Evolutionary conservation across 352 stramenopile genomes (phyloP).

Genomic region (Phytophthora cajani): DNA sequence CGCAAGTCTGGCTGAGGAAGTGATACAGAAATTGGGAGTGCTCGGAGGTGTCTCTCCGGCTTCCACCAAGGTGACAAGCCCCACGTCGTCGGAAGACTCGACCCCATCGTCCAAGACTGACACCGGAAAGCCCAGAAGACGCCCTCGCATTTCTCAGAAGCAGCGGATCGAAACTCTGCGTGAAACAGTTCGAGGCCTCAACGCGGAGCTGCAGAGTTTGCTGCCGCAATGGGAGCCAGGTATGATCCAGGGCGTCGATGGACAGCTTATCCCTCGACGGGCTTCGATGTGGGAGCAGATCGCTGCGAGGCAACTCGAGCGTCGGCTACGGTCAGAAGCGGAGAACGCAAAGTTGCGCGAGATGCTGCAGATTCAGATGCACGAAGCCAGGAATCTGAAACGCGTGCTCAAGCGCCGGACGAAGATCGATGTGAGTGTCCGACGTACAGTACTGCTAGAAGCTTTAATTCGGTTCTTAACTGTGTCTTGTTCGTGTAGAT

Average conservation of each 20-base stretch:
- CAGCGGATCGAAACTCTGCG: conserved; percentile 21
- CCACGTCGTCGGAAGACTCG: conserved; percentile 12
- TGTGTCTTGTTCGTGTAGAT: conserved; percentile 14
- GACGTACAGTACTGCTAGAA: background rate
- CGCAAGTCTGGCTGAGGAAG: background rate
- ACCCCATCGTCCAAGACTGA: background rate
- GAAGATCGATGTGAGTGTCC: conserved; percentile 26
- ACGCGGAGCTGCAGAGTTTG: conserved; percentile 14
- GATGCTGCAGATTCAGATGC: conserved; percentile 37
- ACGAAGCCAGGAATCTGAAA: conserved; percentile 31
- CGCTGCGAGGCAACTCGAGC: conserved; percentile 31
- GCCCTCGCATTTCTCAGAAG: conserved; percentile 19
- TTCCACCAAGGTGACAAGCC: background rate
- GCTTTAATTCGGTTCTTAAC: background rate
- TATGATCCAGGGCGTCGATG: background rate
- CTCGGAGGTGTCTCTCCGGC: background rate
- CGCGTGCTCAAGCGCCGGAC: conserved; percentile 29
- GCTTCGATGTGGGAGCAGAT: conserved; percentile 35
- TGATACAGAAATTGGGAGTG: background rate
- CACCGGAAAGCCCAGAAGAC: conserved; percentile 7
- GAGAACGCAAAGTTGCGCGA: conserved; percentile 31
- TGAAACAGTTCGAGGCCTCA: conserved; percentile 15
- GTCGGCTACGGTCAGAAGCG: conserved; percentile 20
- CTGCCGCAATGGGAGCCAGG: background rate
- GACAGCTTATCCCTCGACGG: conserved; percentile 6